A percentile compares a stretch with the other conserved stretches of the same genome.
These are phyloP conservation scores for Acorus calamus DNA, from an alignment of 106 monocot genomes.

Conservation along the genomic window DNA sequence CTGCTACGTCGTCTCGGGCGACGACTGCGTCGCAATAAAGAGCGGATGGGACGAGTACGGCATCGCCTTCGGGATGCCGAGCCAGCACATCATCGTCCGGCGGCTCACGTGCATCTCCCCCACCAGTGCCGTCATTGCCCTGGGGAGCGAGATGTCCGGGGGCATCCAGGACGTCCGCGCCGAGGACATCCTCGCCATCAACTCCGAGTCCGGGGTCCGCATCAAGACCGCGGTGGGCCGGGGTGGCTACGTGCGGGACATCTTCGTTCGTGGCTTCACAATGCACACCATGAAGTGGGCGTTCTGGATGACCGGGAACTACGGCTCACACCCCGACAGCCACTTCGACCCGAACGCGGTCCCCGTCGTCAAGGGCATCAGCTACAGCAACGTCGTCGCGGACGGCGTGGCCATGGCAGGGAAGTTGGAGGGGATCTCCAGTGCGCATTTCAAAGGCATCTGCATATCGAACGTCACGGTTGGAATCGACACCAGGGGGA, in stretches of 20 bases:
- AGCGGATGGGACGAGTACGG: slow-evolving; percentile 37
- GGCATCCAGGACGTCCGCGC: slow-evolving; percentile 27
- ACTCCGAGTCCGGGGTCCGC: slow-evolving; percentile 30
- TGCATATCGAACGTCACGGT: slow-evolving; percentile 30
- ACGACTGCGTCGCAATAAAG: slow-evolving; percentile 28
- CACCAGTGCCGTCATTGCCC: slow-evolving; percentile 29
- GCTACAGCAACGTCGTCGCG: slow-evolving; percentile 20
- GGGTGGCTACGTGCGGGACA: slow-evolving; percentile 23
- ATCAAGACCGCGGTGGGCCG: slow-evolving; percentile 24
- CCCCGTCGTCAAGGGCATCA: slow-evolving; percentile 16
- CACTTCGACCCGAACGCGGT: slow-evolving; percentile 15
- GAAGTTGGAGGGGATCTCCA: slow-evolving; percentile 13
- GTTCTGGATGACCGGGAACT: slow-evolving; percentile 33
- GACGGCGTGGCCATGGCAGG: slow-evolving; percentile 27
- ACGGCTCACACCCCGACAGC: slow-evolving; percentile 23
- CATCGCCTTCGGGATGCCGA: slow-evolving; percentile 20
- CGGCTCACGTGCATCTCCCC: slow-evolving; percentile 32
- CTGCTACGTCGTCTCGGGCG: slow-evolving; percentile 32
- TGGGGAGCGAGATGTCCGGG: slow-evolving; percentile 36
- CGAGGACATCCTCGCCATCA: slow-evolving; percentile 29
- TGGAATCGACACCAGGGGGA: not conserved
- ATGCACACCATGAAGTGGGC: slow-evolving; percentile 36
- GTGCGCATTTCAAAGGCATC: slow-evolving; percentile 13
- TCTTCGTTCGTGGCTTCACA: slow-evolving; percentile 12
- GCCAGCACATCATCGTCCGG: slow-evolving; percentile 22